Evolutionary conservation across 2,329 filamentous ascomycete genomes (phyloP).

Genomic region (Tolypocladium guangdongense): DNA sequence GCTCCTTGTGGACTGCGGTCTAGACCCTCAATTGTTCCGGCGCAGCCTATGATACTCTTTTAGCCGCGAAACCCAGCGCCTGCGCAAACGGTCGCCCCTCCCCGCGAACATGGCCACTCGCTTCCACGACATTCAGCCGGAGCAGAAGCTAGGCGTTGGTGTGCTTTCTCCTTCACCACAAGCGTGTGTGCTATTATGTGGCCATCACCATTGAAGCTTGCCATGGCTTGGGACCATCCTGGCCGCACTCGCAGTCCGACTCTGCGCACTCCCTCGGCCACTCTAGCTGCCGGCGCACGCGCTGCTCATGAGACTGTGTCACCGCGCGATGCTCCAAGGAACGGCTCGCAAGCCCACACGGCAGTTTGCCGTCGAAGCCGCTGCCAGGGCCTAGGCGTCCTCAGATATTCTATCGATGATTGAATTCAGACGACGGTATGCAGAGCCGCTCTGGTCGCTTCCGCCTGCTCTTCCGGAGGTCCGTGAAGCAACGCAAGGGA

Average conservation of each 20-base stretch:
- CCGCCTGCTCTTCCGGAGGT: neutral
- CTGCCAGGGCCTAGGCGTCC: neutral
- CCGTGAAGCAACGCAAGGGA: neutral
- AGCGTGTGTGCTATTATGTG: neutral
- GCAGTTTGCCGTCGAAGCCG: neutral
- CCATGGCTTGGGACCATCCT: neutral
- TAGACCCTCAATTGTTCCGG: neutral
- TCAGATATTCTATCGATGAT: neutral
- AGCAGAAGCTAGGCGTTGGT: neutral
- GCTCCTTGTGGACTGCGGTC: neutral
- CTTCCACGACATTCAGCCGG: neutral
- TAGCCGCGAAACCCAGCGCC: neutral
- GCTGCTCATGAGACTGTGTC: neutral
- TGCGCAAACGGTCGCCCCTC: neutral
- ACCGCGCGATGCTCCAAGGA: neutral
- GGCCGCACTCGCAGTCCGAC: neutral
- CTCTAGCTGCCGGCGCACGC: neutral
- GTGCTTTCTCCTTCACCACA: neutral
- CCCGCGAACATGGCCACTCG: neutral
- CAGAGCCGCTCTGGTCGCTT: neutral
- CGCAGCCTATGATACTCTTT: neutral
- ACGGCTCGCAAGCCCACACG: neutral
- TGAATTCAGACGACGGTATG: neutral
- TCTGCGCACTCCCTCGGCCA: neutral
- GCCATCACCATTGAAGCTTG: neutral